Percentiles rank a stretch among this genome's conserved stretches.
phyloP scores from a whole-genome alignment of 768 basidiomycete species.

The Galerina marginata region DNA sequence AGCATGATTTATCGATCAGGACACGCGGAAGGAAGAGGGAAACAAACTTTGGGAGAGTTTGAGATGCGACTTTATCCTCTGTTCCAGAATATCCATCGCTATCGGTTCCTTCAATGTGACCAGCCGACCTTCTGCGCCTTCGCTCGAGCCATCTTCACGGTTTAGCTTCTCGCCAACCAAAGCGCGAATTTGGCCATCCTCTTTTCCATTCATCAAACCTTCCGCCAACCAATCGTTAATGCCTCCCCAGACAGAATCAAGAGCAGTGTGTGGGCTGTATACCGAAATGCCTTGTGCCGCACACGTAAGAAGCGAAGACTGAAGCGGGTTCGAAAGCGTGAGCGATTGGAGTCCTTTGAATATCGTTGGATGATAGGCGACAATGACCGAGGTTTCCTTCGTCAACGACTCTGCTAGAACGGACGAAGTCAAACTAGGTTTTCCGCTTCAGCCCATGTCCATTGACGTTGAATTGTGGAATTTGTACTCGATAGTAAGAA shows the following conservation, averaged over 20 bases:
- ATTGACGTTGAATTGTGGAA: slow-evolving; percentile 4
- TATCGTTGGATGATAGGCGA: slow-evolving; percentile 87
- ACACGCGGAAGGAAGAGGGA: slow-evolving; percentile 25
- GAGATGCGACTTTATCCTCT: slow-evolving; percentile 73
- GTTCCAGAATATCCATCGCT: slow-evolving; percentile 62
- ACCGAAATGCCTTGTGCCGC: slow-evolving; percentile 84
- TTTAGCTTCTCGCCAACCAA: slow-evolving; percentile 48
- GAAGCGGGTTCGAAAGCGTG: slow-evolving; percentile 79
- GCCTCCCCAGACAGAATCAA: slow-evolving; percentile 85
- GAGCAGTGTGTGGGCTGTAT: slow-evolving; percentile 86
- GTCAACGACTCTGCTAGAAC: slow-evolving; percentile 73
- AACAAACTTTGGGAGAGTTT: slow-evolving; percentile 40
- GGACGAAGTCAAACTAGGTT: slow-evolving; percentile 68
- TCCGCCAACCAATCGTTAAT: slow-evolving; percentile 90
- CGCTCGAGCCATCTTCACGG: slow-evolving; percentile 36
- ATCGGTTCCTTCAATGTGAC: slow-evolving; percentile 66
- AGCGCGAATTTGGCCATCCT: slow-evolving; percentile 39
- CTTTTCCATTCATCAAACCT: slow-evolving; percentile 48
- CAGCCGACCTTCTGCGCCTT: slow-evolving; percentile 72
- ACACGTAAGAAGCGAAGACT: slow-evolving; percentile 79
- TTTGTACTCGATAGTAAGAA: slow-evolving; percentile 75
- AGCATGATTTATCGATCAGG: slow-evolving; percentile 22
- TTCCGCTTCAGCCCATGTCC: slow-evolving; percentile 8
- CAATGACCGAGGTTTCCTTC: slow-evolving; percentile 65
- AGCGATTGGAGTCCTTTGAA: slow-evolving; percentile 78